Percentiles rank a stretch among this genome's conserved stretches.
Conservation (phyloP, 208 protist genomes). For the Leptomonas pyrrhocoris region DNA sequence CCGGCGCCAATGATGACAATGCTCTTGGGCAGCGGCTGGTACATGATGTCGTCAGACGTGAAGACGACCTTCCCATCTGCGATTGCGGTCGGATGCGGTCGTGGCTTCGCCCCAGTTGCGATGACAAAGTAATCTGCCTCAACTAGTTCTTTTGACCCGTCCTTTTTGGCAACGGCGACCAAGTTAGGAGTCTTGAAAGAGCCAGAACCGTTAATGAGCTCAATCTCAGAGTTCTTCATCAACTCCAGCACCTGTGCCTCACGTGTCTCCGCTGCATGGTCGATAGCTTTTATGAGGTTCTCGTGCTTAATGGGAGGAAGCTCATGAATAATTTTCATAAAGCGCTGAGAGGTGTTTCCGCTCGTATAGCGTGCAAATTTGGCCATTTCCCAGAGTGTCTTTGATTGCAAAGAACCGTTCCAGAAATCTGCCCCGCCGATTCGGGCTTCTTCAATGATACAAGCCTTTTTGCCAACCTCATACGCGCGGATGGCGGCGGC, state of each 20-base stretch:
- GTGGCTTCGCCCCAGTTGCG: slow-evolving; percentile 78
- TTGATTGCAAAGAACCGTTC: slow-evolving; percentile 90
- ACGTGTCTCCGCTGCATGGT: slow-evolving; percentile 59
- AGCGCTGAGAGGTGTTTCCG: slow-evolving; percentile 51
- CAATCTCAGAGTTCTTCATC: slow-evolving; percentile 51
- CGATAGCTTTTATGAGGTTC: slow-evolving; percentile 65
- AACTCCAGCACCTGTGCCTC: slow-evolving; percentile 76
- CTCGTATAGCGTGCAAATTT: slow-evolving; percentile 73
- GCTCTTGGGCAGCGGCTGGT: slow-evolving; percentile 82
- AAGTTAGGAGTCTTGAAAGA: slow-evolving; percentile 58
- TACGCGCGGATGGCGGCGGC: slow-evolving; percentile 76
- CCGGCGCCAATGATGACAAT: slow-evolving; percentile 92
- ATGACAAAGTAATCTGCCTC: slow-evolving; percentile 90
- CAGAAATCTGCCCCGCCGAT: slow-evolving; percentile 91
- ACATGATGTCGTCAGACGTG: slow-evolving; percentile 91
- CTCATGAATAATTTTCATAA: slow-evolving; percentile 54
- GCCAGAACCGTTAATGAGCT: slow-evolving; percentile 52
- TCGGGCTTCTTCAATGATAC: slow-evolving; percentile 74
- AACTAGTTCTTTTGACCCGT: slow-evolving; percentile 48
- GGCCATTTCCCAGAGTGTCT: slow-evolving; percentile 92
- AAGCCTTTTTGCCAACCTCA: slow-evolving; percentile 80
- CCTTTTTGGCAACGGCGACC: slow-evolving; percentile 45
- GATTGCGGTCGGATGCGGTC: slow-evolving; percentile 66
- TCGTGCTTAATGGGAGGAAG: slow-evolving; percentile 61
- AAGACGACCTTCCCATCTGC: slow-evolving; percentile 86